Evolutionary conservation across 1,284 basidiomycete genomes (phyloP).

Genomic region (Leccinum olivaceoglutinosum): DNA sequence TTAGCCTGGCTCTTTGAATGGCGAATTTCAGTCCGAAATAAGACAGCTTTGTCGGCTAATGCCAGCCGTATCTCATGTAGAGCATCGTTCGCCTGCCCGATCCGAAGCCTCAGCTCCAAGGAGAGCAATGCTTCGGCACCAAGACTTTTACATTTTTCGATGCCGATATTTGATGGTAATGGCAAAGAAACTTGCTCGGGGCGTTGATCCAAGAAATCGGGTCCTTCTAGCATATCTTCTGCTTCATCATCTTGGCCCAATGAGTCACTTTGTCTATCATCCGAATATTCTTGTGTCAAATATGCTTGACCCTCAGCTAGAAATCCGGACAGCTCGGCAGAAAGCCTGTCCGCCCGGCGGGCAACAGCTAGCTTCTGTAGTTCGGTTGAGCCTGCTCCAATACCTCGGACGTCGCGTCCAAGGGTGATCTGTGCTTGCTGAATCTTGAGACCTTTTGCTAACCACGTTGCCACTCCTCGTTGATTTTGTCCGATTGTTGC

Average conservation of each 20-base stretch:
- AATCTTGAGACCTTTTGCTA: not conserved
- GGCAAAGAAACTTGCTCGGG: not conserved
- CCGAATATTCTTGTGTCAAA: not conserved
- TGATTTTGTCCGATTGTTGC: not conserved
- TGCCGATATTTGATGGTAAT: not conserved
- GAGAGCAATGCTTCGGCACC: not conserved
- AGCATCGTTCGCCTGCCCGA: not conserved
- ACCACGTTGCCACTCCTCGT: not conserved
- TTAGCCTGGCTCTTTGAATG: not conserved
- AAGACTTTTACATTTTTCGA: not conserved
- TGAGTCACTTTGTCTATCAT: not conserved
- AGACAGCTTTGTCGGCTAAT: not conserved
- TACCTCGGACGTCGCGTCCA: not conserved
- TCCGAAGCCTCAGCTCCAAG: not conserved
- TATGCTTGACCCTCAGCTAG: not conserved
- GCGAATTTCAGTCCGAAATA: not conserved
- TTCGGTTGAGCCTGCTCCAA: not conserved
- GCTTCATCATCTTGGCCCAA: not conserved
- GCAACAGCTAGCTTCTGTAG: not conserved
- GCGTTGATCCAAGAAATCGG: not conserved
- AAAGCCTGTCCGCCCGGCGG: not conserved
- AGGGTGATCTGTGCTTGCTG: not conserved
- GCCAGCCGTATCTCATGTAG: not conserved
- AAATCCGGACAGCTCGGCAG: not conserved
- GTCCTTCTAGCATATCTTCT: not conserved